A percentile compares a stretch with the other conserved stretches of the same genome.
Conservation (phyloP, 208 protist species). For the Trypanosoma vivax region DNA sequence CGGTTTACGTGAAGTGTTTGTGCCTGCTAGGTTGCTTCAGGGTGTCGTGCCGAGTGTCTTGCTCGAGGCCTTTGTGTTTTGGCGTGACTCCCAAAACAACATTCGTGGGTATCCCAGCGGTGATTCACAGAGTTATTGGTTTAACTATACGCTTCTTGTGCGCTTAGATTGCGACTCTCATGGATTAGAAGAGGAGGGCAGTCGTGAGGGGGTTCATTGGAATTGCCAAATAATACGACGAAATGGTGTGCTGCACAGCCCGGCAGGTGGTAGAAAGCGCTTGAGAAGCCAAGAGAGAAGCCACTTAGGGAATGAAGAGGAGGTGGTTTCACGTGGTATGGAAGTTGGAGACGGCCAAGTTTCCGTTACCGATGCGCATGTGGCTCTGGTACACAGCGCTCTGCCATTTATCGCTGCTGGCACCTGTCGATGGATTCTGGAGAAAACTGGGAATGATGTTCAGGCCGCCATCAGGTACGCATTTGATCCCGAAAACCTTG, state of each 20-base stretch:
- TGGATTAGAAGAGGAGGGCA: background rate
- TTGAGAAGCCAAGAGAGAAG: background rate
- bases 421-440: conserved; percentile 27
- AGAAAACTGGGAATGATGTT: conserved; percentile 10
- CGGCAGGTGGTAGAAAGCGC: background rate
- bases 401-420: conserved; percentile 19
- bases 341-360: conserved; percentile 3
- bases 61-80: conserved; percentile 77
- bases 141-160: conserved; percentile 62
- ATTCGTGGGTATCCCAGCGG: conserved; percentile 59
- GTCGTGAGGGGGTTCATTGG: background rate
- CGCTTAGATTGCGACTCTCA: conserved; percentile 14
- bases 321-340: background rate
- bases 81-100: conserved; percentile 66
- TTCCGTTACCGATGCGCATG: conserved; percentile 15
- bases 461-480: conserved; percentile 22
- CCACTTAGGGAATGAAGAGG: background rate
- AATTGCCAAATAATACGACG: conserved; percentile 10
- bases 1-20: conserved; percentile 51
- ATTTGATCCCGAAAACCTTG: conserved; percentile 8
- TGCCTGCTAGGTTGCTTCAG: conserved; percentile 71
- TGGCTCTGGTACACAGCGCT: conserved; percentile 31
- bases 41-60: conserved; percentile 63
- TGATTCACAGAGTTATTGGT: conserved; percentile 52
- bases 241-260: background rate